These are phyloP conservation scores for Penicillium parvum DNA, from an alignment of 495 filamentous ascomycete genomes.

Conservation along the genomic window DNA sequence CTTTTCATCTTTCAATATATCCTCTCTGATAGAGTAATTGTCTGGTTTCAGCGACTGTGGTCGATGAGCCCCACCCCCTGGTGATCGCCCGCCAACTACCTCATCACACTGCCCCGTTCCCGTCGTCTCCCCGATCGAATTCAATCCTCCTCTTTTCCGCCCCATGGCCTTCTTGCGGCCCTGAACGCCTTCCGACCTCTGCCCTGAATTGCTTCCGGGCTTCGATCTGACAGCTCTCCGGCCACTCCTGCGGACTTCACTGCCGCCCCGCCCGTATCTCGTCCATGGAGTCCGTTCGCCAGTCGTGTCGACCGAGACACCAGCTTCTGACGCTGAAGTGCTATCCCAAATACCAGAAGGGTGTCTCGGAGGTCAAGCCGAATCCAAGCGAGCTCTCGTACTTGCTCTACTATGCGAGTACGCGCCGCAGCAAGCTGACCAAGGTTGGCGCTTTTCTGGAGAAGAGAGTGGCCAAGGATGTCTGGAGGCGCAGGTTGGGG, in stretches of 20 bases:
- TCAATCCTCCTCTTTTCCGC: constrained; percentile 5
- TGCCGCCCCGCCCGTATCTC: constrained; percentile 3
- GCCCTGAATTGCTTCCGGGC: neutral
- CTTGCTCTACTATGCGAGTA: constrained; percentile 90
- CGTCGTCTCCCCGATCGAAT: constrained; percentile 18
- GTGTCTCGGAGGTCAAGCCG: constrained; percentile 81
- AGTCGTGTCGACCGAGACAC: constrained; percentile 77
- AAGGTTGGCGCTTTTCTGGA: constrained; percentile 90
- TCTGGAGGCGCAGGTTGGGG: constrained; percentile 76
- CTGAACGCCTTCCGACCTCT: neutral
- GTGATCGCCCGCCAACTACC: constrained; percentile 28
- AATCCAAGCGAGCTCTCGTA: constrained; percentile 94
- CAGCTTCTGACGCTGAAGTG: constrained; percentile 90
- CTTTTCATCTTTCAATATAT: neutral
- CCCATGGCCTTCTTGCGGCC: constrained; percentile 12
- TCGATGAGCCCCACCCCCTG: constrained; percentile 24
- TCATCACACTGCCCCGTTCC: constrained; percentile 27
- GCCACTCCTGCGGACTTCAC: constrained; percentile 6
- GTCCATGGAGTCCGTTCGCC: constrained; percentile 56
- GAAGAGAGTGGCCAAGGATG: constrained; percentile 83
- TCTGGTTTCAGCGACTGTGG: neutral
- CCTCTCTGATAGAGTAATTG: neutral
- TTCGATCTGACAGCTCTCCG: neutral
- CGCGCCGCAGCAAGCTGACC: constrained; percentile 85
- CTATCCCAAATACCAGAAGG: constrained; percentile 85